Base-by-base conservation (phyloP, 2,329 filamentous ascomycete genomes). In the Pseudonectria buxi region DNA sequence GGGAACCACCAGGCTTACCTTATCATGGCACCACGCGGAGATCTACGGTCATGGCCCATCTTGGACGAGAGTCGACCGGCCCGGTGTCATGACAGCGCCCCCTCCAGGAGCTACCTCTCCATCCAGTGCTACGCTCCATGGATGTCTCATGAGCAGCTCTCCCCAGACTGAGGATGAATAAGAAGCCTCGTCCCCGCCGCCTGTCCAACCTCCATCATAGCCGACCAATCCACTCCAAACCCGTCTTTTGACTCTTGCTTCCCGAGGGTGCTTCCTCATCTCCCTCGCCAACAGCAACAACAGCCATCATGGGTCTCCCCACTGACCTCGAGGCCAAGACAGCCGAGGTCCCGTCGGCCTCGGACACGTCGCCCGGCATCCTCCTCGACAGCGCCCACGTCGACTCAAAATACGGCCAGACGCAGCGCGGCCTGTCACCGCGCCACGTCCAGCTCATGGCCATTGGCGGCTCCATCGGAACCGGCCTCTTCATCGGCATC, bases 371-470 rank as follows among this genome's bases (percentile, higher is more conserved):
- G 12, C 49, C 50, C 10, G 50, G 50, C 28, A 43, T 53, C 30
- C 50, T 53, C 33, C 39, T 53, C 33, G 49, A 53, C 28, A 35
- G 36, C 39, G 50, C 44, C 44, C 27, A 36, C 12, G 49, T 51
- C 16, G 50, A 53, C 7, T 44, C 36, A 25, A 41, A 52, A 36
- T 58, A 60, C 33, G 57, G 57, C 14, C 47, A 56, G 41, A 61
- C 57, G n/a, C 39, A 53, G 12, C 56, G 57, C 31, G 57, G 57
- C 32, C 52, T 61, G 22, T 54, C 53, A 12, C 48, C 64, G 16
- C 63, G 65, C 12, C 65, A 69, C 41, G 67, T 70, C 14, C 67
- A 70, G 45, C 63, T 70, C 37, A 70, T 70, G 64, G 66, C 66
- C 26, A 67, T 70, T 12, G 67, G 64, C 27, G 67, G 67, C 31